Base-by-base conservation (phyloP, 176 grass and related monocot genomes). In the Cenchrus purpureus region DNA sequence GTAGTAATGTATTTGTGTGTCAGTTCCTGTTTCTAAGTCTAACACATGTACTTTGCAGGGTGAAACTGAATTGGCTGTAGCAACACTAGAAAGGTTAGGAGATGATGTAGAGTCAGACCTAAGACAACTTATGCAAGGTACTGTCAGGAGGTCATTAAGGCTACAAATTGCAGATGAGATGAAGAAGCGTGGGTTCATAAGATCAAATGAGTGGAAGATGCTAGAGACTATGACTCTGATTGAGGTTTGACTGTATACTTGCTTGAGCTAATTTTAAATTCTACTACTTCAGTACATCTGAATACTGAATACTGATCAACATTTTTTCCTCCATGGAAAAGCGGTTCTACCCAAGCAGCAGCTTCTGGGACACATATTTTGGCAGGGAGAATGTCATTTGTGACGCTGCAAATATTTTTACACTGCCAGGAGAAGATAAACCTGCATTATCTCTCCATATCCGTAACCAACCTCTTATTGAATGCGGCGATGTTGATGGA, bases 401-500 rank as follows among this genome's bases (percentile, higher is more conserved):
- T 42, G 74, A 88, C 66, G 74, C 78, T 85, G 66, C 74, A 77
- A 87, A 89, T n/a, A 79, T 78, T 83, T 62, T 81, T 83, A 80
- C 88, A 77, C 77, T 87, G 51, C 84, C 89, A 77, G 85, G 90
- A 88, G 78, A 90, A 83, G 89, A 93, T 83, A 82, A 88, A 64
- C 55, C 77, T 82, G 60, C 69, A 79, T 86, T 98, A 74, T 51
- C 62, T 73, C 87, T 98, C 67, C 59, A 87, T 75, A 77, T 95
- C 40, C 43, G 58, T 12, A 78, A 87, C 31, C 15, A 67, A 28
- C 54, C 65, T 54, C 65, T 65, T 79, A 71, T 98, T 89, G 87
- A 88, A 79, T 98, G 93, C 67, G 96, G 91, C 72, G 96, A 98
- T 88, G 80, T 98, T 87, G 91, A 98, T 80, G 96, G 93, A 90